phyloP scores from a whole-genome alignment of 805 yeast species.

The Starmerella apis region DNA sequence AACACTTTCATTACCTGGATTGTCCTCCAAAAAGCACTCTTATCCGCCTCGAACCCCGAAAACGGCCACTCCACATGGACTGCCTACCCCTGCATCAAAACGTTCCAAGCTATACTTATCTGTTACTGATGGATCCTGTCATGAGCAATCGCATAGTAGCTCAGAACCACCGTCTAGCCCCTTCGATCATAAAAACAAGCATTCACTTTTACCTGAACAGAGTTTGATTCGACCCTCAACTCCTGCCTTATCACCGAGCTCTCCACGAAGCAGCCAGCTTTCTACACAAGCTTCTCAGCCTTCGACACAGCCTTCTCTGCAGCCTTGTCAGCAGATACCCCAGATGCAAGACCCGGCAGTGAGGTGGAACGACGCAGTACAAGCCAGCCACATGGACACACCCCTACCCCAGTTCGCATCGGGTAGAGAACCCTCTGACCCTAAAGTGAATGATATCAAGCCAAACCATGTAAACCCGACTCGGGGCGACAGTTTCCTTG shows the following conservation, averaged over 20 bases:
- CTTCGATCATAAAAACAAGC: background rate
- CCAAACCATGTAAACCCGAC: background rate
- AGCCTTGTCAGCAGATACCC: background rate
- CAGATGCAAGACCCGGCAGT: background rate
- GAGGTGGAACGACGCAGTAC: background rate
- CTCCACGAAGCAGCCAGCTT: background rate
- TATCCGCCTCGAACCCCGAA: background rate
- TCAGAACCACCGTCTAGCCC: background rate
- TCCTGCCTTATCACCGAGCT: background rate
- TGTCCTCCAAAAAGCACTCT: background rate
- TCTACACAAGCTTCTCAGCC: background rate
- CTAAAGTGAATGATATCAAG: background rate
- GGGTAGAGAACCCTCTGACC: background rate
- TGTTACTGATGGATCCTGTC: background rate
- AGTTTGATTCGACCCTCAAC: too few species aligned
- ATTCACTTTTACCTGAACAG: too few species aligned
- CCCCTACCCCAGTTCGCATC: background rate
- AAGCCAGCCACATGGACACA: background rate
- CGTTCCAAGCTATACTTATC: background rate
- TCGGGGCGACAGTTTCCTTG: background rate
- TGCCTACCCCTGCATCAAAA: slow-evolving; percentile 1
- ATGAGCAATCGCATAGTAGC: background rate
- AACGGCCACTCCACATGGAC: background rate
- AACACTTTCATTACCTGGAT: background rate
- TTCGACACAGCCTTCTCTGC: background rate